Evolutionary conservation across 768 basidiomycete genomes (phyloP).

Genomic region (Wakefieldia striispora): DNA sequence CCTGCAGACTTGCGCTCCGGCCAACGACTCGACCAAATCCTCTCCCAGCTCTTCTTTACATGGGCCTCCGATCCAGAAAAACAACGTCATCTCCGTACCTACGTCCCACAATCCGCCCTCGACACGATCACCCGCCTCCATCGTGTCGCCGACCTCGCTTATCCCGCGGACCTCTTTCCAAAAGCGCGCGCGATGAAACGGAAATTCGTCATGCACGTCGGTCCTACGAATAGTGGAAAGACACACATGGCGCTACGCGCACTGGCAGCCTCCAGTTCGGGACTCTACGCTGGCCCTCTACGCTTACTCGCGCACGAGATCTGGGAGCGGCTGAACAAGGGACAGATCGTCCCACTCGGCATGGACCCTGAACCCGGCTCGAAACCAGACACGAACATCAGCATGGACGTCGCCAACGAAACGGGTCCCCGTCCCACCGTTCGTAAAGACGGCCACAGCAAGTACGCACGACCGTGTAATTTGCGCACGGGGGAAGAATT

Average conservation of each 20-base stretch:
- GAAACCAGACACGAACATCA: conserved; percentile 37
- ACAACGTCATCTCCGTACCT: conserved; percentile 21
- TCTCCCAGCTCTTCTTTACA: conserved; percentile 51
- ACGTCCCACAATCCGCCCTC: conserved; percentile 35
- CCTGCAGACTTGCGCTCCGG: conserved; percentile 24
- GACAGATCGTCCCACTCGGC: conserved; percentile 79
- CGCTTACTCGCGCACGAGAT: conserved; percentile 95
- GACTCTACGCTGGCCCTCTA: conserved; percentile 89
- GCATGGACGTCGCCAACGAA: conserved; percentile 28
- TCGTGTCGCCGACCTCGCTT: conserved; percentile 40
- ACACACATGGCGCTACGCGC: conserved; percentile 91
- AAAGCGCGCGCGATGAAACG: conserved; percentile 60
- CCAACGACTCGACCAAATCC: conserved; percentile 44
- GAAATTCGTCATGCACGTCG: conserved; percentile 92
- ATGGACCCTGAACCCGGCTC: conserved; percentile 41
- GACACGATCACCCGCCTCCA: conserved; percentile 38
- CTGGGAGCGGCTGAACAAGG: conserved; percentile 86
- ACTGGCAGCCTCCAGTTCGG: conserved; percentile 68
- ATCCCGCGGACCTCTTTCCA: conserved; percentile 48
- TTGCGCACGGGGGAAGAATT: conserved; percentile 91
- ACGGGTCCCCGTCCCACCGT: conserved; percentile 23
- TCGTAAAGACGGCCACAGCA: conserved; percentile 40
- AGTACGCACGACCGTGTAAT: conserved; percentile 69
- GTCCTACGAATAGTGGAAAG: conserved; percentile 97
- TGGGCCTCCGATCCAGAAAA: conserved; percentile 47